Base-by-base conservation (phyloP, 2,329 filamentous ascomycete genomes). In the Colletotrichum tropicicola region DNA sequence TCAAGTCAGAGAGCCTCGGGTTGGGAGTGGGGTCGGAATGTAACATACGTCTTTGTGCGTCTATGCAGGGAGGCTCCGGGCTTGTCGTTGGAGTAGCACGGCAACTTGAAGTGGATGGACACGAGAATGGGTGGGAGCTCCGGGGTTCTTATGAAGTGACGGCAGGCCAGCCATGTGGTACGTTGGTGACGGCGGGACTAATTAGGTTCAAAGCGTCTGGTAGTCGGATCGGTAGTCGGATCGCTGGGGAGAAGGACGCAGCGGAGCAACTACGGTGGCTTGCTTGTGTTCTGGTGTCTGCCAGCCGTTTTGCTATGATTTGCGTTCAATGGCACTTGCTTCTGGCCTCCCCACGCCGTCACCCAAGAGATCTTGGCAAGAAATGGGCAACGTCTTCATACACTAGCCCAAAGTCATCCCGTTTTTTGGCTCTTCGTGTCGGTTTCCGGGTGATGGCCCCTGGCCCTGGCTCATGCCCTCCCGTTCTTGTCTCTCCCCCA, bases 101-200 rank as follows among this genome's bases (percentile, higher is more conserved):
- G 47, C 12, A 28, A n/a, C 4, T 49, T 21, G n/a, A 8, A 3
- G 2, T 12, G 9, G 2, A 2, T 1, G 15, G 4, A 1, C 0
- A 23, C 12, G 19, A 4, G 12, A 32, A 4, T 2, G 43, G 47
- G 56, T 41, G 61, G 57, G 61, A 48, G 48, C 32, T 60, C 19
- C 41, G 45, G 56, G 61, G 56, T 65, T 60, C 56, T 65, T 65
- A 65, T 65, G 61, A 60, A 60, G 45, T 37, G 37, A 51, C 53
- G 54, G 39, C 37, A 58, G 21, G 35, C 32, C 49, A 60, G 32
- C 61, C 52, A 48, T 39, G 32, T 60, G 56, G 32, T 45, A 55
- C 30, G 19, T 41, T 35, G 23, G 32, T 25, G 44, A 48, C 15
- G 35, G 48, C 35, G 48, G 32, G 44, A 19, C 35, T 44, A 54